Conservation (phyloP, 345 rosid species). For the Salix koriyanagi region DNA sequence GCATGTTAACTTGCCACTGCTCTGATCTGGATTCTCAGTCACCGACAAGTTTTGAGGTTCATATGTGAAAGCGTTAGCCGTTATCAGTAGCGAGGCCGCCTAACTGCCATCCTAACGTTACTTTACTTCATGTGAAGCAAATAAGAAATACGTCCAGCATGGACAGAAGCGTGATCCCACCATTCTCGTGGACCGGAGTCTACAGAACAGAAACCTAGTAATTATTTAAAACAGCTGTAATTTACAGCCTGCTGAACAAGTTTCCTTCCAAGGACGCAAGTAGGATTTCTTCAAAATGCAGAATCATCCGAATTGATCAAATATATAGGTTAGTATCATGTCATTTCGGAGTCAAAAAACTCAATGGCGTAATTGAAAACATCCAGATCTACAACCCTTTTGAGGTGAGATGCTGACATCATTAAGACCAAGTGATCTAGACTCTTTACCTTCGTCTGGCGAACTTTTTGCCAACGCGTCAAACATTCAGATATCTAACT, state of each 20-base stretch:
- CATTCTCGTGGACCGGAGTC: not conserved
- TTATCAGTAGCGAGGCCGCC: not conserved
- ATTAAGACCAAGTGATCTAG: not conserved
- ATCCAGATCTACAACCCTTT: constrained; percentile 8
- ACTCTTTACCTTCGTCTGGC: not conserved
- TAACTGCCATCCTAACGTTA: not conserved
- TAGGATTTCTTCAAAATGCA: constrained; percentile 3
- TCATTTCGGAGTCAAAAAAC: constrained; percentile 7
- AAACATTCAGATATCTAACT: not conserved
- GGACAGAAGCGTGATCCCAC: not conserved
- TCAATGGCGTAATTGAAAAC: not conserved
- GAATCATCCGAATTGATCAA: constrained; percentile 21
- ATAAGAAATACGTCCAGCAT: not conserved
- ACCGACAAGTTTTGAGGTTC: not conserved
- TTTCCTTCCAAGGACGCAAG: not conserved
- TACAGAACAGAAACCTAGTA: not conserved
- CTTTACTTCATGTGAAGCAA: constrained; percentile 7
- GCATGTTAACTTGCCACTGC: not conserved
- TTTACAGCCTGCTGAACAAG: not conserved
- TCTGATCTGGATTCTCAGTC: not conserved
- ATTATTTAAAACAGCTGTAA: not conserved
- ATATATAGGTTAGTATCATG: not conserved
- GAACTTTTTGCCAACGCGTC: constrained; percentile 8
- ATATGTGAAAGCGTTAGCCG: constrained; percentile 14
- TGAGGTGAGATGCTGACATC: constrained; percentile 15